Conservation (phyloP, 2,329 filamentous ascomycete genomes). For the Pseudogymnoascus destructans region DNA sequence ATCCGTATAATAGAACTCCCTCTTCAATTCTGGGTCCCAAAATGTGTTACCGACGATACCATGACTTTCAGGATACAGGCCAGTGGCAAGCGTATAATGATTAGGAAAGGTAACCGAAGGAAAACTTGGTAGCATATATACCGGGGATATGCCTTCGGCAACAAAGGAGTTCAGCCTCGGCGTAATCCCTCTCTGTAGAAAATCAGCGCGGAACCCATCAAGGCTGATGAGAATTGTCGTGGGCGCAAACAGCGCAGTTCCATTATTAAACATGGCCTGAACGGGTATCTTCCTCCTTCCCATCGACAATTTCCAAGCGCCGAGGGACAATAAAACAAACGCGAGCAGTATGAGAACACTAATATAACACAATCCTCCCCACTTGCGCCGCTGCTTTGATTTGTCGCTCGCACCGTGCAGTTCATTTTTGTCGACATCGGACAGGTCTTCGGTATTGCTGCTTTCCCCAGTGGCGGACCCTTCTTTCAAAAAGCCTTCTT, state of each 20-base stretch:
- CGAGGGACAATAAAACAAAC: conserved; percentile 41
- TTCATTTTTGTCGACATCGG: conserved; percentile 41
- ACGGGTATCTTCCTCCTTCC: conserved; percentile 27
- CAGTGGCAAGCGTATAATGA: conserved; percentile 87
- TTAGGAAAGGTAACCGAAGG: conserved; percentile 95
- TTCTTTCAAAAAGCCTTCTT: conserved; percentile 60
- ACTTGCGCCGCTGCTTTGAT: conserved; percentile 37
- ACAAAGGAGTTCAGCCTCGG: conserved; percentile 70
- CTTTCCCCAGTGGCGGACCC: conserved; percentile 51
- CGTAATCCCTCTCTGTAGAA: conserved; percentile 70
- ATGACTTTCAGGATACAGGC: conserved; percentile 82
- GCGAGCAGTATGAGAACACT: conserved; percentile 38
- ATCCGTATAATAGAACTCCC: conserved; percentile 82
- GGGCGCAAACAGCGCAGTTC: conserved; percentile 75
- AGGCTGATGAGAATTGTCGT: conserved; percentile 90
- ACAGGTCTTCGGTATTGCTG: conserved; percentile 47
- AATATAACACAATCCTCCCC: conserved; percentile 41
- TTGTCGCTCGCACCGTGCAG: conserved; percentile 36
- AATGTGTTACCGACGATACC: conserved; percentile 91
- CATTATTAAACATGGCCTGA: conserved; percentile 45
- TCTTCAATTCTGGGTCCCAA: conserved; percentile 66
- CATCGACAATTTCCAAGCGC: conserved; percentile 46
- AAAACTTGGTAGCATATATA: conserved; percentile 89
- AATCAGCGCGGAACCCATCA: conserved; percentile 92
- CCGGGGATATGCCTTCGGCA: conserved; percentile 71